Evolutionary conservation across 495 filamentous ascomycete genomes (phyloP).

Genomic region (Penicillium herquei): DNA sequence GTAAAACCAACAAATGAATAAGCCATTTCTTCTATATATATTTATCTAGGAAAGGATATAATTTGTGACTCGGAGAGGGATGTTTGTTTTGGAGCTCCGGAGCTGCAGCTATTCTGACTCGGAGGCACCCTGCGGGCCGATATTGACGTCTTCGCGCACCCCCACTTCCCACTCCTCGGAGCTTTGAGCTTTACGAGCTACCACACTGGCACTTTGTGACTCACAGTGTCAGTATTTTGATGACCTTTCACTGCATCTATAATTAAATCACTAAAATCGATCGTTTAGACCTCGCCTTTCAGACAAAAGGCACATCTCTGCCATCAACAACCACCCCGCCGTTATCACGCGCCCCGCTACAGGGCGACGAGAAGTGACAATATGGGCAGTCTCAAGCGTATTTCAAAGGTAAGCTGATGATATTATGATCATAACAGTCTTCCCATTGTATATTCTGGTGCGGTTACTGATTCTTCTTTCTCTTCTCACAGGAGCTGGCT

Average conservation of each 20-base stretch:
- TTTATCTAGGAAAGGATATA: too few relatives aligned
- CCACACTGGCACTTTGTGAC: not conserved
- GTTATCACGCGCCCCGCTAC: constrained; percentile 15
- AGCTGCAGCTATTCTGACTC: not conserved
- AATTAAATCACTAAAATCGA: too few relatives aligned
- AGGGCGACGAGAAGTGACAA: constrained; percentile 7
- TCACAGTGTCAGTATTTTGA: not conserved
- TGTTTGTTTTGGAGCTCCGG: too few relatives aligned
- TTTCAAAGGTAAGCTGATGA: constrained; percentile 51
- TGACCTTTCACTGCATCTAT: too few relatives aligned
- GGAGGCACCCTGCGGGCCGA: constrained; percentile 4
- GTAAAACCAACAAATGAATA: not conserved
- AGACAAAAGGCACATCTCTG: constrained; percentile 6
- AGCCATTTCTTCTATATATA: not conserved
- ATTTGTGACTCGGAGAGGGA: too few relatives aligned
- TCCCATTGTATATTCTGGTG: not conserved
- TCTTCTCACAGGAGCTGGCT: constrained; percentile 60
- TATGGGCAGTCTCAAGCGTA: constrained; percentile 59
- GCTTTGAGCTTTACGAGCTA: constrained; percentile 17
- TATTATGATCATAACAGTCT: not conserved
- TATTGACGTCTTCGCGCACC: constrained; percentile 32
- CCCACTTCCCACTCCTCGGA: constrained; percentile 7
- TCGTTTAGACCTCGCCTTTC: too few relatives aligned
- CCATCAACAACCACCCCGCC: constrained; percentile 13
- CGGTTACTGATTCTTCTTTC: constrained; percentile 4